A percentile compares a stretch with the other conserved stretches of the same genome.
Conservation (phyloP, 202 grass and related monocot genomes). For the Setaria italica region DNA sequence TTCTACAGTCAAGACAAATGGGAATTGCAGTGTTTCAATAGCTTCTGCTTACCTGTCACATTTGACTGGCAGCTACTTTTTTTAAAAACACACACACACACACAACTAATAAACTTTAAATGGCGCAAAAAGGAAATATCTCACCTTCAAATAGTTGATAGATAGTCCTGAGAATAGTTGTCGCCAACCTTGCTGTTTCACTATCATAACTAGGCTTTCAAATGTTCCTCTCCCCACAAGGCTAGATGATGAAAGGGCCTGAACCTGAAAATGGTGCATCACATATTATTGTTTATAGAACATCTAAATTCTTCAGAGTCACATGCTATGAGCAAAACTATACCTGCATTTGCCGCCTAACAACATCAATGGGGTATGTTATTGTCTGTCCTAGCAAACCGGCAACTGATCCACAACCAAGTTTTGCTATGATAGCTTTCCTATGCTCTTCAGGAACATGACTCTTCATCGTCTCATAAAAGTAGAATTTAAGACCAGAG, state of each 20-base stretch:
- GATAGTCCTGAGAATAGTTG: conserved; percentile 92
- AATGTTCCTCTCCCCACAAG: conserved; percentile 71
- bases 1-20: conserved; percentile 33
- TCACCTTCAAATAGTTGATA: conserved; percentile 98
- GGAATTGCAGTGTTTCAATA: conserved; percentile 38
- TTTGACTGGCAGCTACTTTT: neutral
- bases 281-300: conserved; percentile 29
- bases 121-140: conserved; percentile 22
- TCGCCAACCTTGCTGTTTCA: conserved; percentile 77
- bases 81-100: too few relatives aligned
- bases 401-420: conserved; percentile 88
- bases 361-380: conserved; percentile 95
- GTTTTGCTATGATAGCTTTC: conserved; percentile 78
- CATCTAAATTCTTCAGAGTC: conserved; percentile 16
- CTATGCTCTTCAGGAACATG: conserved; percentile 82
- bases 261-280: conserved; percentile 64
- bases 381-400: conserved; percentile 97
- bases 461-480: conserved; percentile 96
- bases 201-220: conserved; percentile 71
- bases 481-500: conserved; percentile 96
- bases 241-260: conserved; percentile 62
- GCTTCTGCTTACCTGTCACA: neutral
- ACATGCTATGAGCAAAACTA: conserved; percentile 18
- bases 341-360: conserved; percentile 98
- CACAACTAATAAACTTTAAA: neutral